Base-by-base conservation (phyloP, 2,329 filamentous ascomycete species). In the Tolypocladium ophioglossoides region DNA sequence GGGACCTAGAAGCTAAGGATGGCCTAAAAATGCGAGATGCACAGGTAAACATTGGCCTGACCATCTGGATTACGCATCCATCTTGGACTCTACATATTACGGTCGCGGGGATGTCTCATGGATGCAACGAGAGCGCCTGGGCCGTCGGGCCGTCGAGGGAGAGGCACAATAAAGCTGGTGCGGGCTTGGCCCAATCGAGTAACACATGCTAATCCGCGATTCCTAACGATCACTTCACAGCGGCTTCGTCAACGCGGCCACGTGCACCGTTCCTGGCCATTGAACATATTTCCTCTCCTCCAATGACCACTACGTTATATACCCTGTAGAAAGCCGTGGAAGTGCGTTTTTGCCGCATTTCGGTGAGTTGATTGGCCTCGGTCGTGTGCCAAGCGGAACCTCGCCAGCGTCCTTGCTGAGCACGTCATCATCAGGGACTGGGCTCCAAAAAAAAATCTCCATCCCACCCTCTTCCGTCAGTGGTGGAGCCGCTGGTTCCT, bases 341-440 rank as follows among this genome's bases (percentile, higher is more conserved):
- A 32, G 11, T 32, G 37, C 50, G 49, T 18, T 46, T 24, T 12
- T 24, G 40, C 51, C 12, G 32, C 22, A 24, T 12, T 8, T 51
- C 24, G 35, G n/a, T 32, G 34, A 5, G 34, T 38, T 38, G 49
- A 51, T 51, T 40, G 35, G 49, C 37, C 35, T 51, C 4, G 32
- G 22, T 11, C 24, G 48, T 1, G 8, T n/a, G 30, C 34, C 37
- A 51, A 46, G 49, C 54, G 49, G 46, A 44, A 48, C 35, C 18
- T 46, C 34, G 47, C 49, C 37, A 47, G 20, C 41, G 18, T 20
- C 37, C 35, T 32, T 35, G 35, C 39, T 24, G 51, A 58, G 52
- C 54, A 58, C 56, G 56, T 56, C 56, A 55, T 56, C 37, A 49
- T 52, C 52, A 48, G 52, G 48, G 37, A 54, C 53, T 24, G 24